phyloP scores from a whole-genome alignment of 1,284 basidiomycete genomes.

The Moesziomyces antarcticus region DNA sequence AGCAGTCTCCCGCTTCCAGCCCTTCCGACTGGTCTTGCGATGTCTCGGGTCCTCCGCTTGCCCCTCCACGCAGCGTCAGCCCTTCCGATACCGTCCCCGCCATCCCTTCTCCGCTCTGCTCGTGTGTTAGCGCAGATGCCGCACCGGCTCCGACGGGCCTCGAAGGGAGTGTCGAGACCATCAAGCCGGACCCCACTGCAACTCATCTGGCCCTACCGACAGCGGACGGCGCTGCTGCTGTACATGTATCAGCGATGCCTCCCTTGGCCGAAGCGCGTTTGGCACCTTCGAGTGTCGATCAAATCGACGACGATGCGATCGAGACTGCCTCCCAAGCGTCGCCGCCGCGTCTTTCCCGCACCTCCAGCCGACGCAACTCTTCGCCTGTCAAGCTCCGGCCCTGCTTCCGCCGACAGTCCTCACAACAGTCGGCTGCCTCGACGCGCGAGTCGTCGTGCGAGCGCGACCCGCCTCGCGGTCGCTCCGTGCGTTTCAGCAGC shows the following conservation, averaged over 20 bases:
- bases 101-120: slow-evolving; percentile 60
- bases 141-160: slow-evolving; percentile 6
- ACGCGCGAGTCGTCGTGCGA: slow-evolving; percentile 59
- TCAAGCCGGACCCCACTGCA: slow-evolving; percentile 16
- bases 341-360: slow-evolving; percentile 31
- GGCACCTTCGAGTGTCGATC: not conserved
- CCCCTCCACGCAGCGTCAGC: slow-evolving; percentile 47
- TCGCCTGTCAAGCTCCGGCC: slow-evolving; percentile 60
- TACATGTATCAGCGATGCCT: not conserved
- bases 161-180: slow-evolving; percentile 52
- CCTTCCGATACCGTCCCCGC: slow-evolving; percentile 61
- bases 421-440: slow-evolving; percentile 38
- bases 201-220: not conserved
- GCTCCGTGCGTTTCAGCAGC: slow-evolving; percentile 61
- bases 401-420: slow-evolving; percentile 55
- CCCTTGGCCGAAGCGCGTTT: no score
- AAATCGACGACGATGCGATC: not conserved
- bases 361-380: slow-evolving; percentile 45
- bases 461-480: slow-evolving; percentile 39
- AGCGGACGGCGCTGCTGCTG: not conserved
- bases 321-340: slow-evolving; percentile 2
- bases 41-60: slow-evolving; percentile 48
- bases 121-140: slow-evolving; percentile 43
- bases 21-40: slow-evolving; percentile 49
- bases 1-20: slow-evolving; percentile 16